Evolutionary conservation across 176 grass and related monocot species (phyloP).

Genomic region (Oryza brachyantha): DNA sequence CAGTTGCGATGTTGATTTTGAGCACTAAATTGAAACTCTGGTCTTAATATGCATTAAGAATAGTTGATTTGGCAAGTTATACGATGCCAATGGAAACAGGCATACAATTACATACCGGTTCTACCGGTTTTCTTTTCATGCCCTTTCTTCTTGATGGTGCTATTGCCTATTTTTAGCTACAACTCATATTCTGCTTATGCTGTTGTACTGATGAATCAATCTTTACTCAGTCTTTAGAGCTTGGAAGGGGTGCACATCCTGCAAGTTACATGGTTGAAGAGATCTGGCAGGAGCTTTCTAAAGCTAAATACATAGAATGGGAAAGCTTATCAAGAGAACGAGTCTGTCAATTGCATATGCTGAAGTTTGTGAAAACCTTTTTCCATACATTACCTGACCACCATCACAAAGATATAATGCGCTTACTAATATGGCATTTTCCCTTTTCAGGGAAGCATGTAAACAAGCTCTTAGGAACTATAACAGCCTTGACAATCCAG

Average conservation of each 20-base stretch:
- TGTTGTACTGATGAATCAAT: conserved; percentile 20
- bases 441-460: conserved; percentile 54
- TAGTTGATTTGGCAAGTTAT: neutral
- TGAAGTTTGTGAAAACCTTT: conserved; percentile 51
- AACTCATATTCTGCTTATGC: conserved; percentile 1
- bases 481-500: conserved; percentile 40
- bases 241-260: conserved; percentile 72
- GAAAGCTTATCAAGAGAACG: conserved; percentile 55
- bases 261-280: conserved; percentile 78
- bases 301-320: conserved; percentile 89
- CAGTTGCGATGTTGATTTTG: neutral
- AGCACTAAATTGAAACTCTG: neutral
- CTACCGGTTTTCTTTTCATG: neutral
- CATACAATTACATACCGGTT: neutral
- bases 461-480: conserved; percentile 65
- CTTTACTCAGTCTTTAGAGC: conserved; percentile 69
- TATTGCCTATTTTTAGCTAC: conserved; percentile 27
- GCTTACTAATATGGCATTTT: neutral
- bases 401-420: neutral
- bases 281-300: conserved; percentile 76
- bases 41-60: neutral
- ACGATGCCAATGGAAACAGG: neutral
- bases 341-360: conserved; percentile 37
- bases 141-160: conserved; percentile 13
- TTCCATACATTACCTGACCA: conserved; percentile 11